Percentiles rank a stretch among this genome's conserved stretches.
These are phyloP conservation scores for Trametes cinnabarina DNA, from an alignment of 768 basidiomycete species.

Conservation along the genomic window DNA sequence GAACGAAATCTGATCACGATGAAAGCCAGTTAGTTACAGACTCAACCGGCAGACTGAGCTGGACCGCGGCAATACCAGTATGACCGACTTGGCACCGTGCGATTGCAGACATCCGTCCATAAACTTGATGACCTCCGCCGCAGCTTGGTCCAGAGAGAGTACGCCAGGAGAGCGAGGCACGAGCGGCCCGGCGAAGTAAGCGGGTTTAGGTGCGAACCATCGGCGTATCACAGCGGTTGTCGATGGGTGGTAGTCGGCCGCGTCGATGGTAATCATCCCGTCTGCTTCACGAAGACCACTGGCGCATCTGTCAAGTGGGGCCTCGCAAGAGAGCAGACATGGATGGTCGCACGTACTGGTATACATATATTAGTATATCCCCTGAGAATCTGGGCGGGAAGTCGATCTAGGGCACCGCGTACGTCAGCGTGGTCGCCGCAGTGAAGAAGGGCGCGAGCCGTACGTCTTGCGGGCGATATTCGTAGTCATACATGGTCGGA, in stretches of 20 bases:
- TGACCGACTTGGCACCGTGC: no score
- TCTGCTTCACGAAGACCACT: background rate
- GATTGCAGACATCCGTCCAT: background rate
- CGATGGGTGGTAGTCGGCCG: background rate
- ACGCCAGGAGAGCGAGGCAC: background rate
- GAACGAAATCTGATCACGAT: background rate
- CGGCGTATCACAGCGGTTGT: background rate
- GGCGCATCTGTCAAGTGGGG: no score
- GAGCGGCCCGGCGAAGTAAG: background rate
- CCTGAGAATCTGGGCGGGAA: no score
- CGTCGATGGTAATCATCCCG: background rate
- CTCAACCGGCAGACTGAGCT: background rate
- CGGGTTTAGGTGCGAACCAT: background rate
- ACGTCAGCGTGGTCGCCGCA: background rate
- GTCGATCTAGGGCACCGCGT: background rate
- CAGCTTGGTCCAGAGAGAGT: background rate
- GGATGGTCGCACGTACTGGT: no score
- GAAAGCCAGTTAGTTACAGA: no score
- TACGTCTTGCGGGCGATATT: background rate
- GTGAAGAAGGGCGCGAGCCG: background rate
- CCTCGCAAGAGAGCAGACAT: no score
- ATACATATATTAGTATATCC: no score
- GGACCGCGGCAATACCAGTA: no score
- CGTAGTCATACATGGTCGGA: slow-evolving; percentile 4
- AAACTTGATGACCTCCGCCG: background rate